Evolutionary conservation across 768 basidiomycete genomes (phyloP), one percentile per base, ranked within the genome.

Genomic region (Serendipita sp.): DNA sequence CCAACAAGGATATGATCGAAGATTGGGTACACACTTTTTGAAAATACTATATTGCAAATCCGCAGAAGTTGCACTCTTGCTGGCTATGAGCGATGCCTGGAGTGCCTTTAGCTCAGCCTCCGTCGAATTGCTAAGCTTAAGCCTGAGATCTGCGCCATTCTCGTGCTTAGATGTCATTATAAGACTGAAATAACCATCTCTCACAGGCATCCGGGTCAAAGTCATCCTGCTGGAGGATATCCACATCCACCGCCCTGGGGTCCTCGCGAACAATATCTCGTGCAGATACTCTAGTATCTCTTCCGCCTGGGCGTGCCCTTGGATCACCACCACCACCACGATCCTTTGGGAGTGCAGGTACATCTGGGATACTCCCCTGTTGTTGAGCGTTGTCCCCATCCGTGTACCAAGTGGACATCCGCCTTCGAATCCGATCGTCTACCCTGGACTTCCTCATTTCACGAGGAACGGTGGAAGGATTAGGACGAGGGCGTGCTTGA

Each of bases 381-480:
- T 35, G 23, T n/a, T 82, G 80, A 2, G 83, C 85, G 3, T 86
- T 88, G n/a, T 80, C 76, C 0, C 86, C 86, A 68, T 89, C 88
- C 44, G 88, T 90, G 81, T 89, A 96, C 72, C 93, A 85, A 81
- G 86, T 89, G 15, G 92, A 93, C 85, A 96, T 87, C 71, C 94
- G 88, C 75, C 91, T 91, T 81, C 91, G 92, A 75, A 96, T 92
- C 77, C 89, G 91, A 80, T 94, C 94, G 73, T 92, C 80, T 23
- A 82, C 79, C 10, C 77, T 74, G 35, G 79, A 77, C 70, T 79
- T 79, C 52, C 79, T 75, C 10, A 68, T 72, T 68, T 72, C 71
- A 51, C 66, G 65, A 28, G 34, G 65, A 5, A 60, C 56, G 35
- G 56, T 23, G 16, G 23, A 35, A 10, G 56, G 23, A 60, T 60